These are phyloP conservation scores for Claviceps capensis DNA, from an alignment of 2,329 filamentous ascomycete genomes.

Conservation along the genomic window DNA sequence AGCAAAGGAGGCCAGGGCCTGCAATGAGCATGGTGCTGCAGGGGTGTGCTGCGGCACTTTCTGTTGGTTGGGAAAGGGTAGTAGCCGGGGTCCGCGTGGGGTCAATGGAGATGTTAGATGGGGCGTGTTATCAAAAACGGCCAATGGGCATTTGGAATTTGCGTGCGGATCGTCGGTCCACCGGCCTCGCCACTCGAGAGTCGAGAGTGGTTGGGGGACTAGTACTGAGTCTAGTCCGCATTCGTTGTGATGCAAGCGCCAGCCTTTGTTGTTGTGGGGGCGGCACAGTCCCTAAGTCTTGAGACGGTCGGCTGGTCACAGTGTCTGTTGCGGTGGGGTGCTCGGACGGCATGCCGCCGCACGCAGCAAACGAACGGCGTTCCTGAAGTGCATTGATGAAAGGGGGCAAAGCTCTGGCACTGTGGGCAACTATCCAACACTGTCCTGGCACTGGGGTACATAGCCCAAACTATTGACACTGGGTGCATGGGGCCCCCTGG, in stretches of 20 bases:
- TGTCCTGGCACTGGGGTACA: too few relatives aligned
- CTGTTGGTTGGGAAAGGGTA: slow-evolving; percentile 17
- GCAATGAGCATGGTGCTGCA: neutral
- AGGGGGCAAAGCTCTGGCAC: neutral
- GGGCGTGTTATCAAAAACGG: slow-evolving; percentile 9
- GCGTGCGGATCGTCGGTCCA: neutral
- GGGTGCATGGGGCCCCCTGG: neutral
- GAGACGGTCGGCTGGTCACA: neutral
- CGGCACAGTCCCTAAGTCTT: slow-evolving; percentile 7
- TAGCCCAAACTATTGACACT: neutral
- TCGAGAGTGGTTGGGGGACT: slow-evolving; percentile 17
- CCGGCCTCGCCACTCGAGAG: slow-evolving; percentile 17
- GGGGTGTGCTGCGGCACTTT: slow-evolving; percentile 10
- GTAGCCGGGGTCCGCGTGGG: neutral
- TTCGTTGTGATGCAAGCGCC: slow-evolving; percentile 4
- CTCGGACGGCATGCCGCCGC: neutral
- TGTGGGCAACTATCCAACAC: neutral
- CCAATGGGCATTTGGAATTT: slow-evolving; percentile 16
- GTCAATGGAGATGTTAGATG: neutral
- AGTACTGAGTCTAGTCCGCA: slow-evolving; percentile 9
- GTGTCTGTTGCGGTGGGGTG: neutral
- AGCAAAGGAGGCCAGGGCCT: too few relatives aligned
- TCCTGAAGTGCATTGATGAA: neutral
- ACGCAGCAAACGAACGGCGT: neutral
- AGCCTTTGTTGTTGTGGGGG: slow-evolving; percentile 16